phyloP scores from a whole-genome alignment of 768 basidiomycete species.

The Tephrocybe sp. region DNA sequence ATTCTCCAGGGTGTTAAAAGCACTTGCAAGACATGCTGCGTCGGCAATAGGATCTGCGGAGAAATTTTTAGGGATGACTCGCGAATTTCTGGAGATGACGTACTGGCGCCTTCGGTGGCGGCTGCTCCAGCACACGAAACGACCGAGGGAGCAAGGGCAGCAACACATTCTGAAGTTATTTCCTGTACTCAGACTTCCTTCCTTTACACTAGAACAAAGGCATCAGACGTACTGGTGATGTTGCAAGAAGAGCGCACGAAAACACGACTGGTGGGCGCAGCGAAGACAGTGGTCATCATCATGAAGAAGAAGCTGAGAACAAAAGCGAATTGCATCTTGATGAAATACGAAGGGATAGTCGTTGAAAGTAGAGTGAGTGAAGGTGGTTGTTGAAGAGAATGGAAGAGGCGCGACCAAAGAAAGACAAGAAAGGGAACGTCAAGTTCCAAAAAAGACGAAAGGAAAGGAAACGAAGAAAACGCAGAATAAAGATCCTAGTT shows the following conservation, averaged over 20 bases:
- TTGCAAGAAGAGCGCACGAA: conserved; percentile 13
- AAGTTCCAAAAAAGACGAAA: conserved; percentile 10
- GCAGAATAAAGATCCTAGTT: no score
- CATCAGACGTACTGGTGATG: conserved; percentile 7
- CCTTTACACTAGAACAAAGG: no score
- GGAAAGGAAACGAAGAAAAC: not conserved
- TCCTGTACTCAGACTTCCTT: not conserved
- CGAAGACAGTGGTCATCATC: conserved; percentile 7
- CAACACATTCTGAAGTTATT: conserved; percentile 10
- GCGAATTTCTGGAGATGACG: not conserved
- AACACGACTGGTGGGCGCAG: conserved; percentile 9
- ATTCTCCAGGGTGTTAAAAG: conserved; percentile 9
- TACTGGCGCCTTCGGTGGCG: conserved; percentile 12
- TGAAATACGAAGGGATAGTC: not conserved
- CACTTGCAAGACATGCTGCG: conserved; percentile 12
- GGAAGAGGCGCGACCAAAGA: not conserved
- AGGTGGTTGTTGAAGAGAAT: not conserved
- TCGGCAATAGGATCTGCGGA: conserved; percentile 8
- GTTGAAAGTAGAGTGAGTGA: not conserved
- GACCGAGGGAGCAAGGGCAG: conserved; percentile 12
- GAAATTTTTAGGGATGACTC: not conserved
- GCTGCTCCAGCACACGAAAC: conserved; percentile 12
- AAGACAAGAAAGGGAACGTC: conserved; percentile 13
- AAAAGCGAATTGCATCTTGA: conserved; percentile 13
- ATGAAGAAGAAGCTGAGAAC: conserved; percentile 7